Conservation (phyloP, 2,329 filamentous ascomycete species). For the Massarina eburnea region DNA sequence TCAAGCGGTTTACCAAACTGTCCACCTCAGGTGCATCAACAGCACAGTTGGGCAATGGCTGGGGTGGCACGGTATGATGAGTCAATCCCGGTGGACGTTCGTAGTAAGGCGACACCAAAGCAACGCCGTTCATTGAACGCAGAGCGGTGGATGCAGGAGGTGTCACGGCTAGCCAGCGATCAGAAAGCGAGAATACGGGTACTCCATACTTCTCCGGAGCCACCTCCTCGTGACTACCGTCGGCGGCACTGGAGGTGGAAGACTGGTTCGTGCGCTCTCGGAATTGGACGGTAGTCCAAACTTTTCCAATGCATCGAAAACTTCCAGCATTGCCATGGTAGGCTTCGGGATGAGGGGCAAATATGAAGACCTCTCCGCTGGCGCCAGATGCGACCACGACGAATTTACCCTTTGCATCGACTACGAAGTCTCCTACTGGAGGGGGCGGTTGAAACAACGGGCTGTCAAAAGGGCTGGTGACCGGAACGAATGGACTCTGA, state of each 20-base stretch:
- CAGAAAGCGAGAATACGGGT: conserved; percentile 69
- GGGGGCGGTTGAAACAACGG: conserved; percentile 68
- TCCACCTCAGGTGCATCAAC: conserved; percentile 74
- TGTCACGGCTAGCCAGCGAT: conserved; percentile 77
- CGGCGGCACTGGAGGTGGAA: conserved; percentile 38
- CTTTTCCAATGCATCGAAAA: conserved; percentile 77
- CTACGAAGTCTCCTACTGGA: conserved; percentile 70
- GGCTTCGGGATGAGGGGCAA: conserved; percentile 37
- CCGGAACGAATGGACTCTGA: conserved; percentile 63
- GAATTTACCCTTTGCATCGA: conserved; percentile 72
- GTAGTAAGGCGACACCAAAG: conserved; percentile 54
- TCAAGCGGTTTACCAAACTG: conserved; percentile 72
- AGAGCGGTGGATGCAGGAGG: conserved; percentile 72
- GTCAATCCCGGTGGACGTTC: conserved; percentile 58
- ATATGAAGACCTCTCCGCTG: conserved; percentile 88
- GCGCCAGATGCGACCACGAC: conserved; percentile 75
- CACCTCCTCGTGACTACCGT: conserved; percentile 38
- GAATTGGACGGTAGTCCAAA: conserved; percentile 83
- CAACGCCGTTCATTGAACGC: conserved; percentile 68
- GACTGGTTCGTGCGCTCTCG: conserved; percentile 38
- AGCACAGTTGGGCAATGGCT: conserved; percentile 66
- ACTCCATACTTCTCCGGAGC: conserved; percentile 51
- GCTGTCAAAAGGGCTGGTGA: conserved; percentile 60
- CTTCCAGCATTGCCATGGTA: conserved; percentile 28
- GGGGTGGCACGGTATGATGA: conserved; percentile 67